A percentile compares a stretch with the other conserved stretches of the same genome.
Conservation (phyloP, 2,329 filamentous ascomycete species). For the Xenosphaeropsis pyriputrescens region DNA sequence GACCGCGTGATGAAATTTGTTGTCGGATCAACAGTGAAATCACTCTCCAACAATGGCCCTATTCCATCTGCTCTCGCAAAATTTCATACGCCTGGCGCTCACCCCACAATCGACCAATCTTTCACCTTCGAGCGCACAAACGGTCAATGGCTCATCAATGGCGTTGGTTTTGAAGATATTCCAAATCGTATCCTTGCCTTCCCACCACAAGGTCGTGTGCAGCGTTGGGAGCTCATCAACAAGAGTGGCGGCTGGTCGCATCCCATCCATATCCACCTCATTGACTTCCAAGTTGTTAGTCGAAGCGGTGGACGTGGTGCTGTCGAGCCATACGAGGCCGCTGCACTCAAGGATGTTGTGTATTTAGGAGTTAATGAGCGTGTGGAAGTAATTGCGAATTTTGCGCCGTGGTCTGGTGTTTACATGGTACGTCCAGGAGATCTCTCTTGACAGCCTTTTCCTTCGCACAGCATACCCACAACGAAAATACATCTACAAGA, state of each 20-base stretch:
- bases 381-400: constrained; percentile 33
- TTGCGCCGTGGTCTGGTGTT: constrained; percentile 35
- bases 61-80: constrained; percentile 18
- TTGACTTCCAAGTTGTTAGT: constrained; percentile 38
- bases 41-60: constrained; percentile 17
- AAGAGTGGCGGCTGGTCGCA: constrained; percentile 33
- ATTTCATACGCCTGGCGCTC: constrained; percentile 23
- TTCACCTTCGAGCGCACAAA: constrained; percentile 29
- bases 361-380: constrained; percentile 35
- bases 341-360: constrained; percentile 41
- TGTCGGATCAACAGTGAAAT: constrained; percentile 2
- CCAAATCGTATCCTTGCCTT: constrained; percentile 32
- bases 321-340: constrained; percentile 35
- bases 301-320: constrained; percentile 27
- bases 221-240: constrained; percentile 36
- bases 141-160: constrained; percentile 35
- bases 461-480: too few relatives aligned
- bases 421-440: constrained; percentile 24
- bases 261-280: constrained; percentile 41
- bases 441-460: too few relatives aligned
- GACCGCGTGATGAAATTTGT: constrained; percentile 34
- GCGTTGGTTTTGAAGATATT: constrained; percentile 28
- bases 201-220: constrained; percentile 27
- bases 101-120: constrained; percentile 23
- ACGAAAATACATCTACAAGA: background rate